phyloP scores from a whole-genome alignment of 768 basidiomycete species.

The Lentinula edodes region DNA sequence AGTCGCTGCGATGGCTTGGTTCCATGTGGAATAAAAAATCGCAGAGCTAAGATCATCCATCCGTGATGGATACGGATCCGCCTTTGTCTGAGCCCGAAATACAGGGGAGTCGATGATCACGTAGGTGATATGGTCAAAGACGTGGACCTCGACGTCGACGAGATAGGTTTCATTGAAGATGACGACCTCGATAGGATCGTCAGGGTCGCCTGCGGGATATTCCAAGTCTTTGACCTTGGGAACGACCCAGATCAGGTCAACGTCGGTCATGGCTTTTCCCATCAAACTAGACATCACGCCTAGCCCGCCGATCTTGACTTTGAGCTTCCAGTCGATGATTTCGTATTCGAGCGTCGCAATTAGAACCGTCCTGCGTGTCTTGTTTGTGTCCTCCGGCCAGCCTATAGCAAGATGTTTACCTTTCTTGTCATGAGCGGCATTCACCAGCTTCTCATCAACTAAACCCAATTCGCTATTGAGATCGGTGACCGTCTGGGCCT shows the following conservation, averaged over 20 bases:
- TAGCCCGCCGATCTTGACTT: constrained; percentile 96
- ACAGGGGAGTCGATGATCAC: constrained; percentile 93
- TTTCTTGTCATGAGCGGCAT: constrained; percentile 45
- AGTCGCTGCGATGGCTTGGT: constrained; percentile 91
- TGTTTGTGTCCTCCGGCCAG: constrained; percentile 94
- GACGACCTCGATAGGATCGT: constrained; percentile 92
- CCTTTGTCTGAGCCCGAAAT: constrained; percentile 93
- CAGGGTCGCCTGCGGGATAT: constrained; percentile 86
- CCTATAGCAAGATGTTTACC: constrained; percentile 65
- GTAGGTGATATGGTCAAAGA: constrained; percentile 92
- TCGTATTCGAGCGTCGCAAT: constrained; percentile 95
- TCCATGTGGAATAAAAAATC: constrained; percentile 98
- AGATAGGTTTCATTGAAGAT: constrained; percentile 95
- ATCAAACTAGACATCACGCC: constrained; percentile 98
- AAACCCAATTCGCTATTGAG: constrained; percentile 45
- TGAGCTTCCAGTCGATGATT: constrained; percentile 95
- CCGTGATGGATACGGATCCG: constrained; percentile 92
- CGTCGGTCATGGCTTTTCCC: constrained; percentile 98
- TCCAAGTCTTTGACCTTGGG: constrained; percentile 95
- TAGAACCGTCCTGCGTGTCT: constrained; percentile 77
- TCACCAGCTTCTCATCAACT: constrained; percentile 67
- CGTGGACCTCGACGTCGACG: constrained; percentile 92
- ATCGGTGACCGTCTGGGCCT: constrained; percentile 49
- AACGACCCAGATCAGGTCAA: constrained; percentile 89
- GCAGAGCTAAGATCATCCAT: constrained; percentile 97